phyloP scores from a whole-genome alignment of 495 filamentous ascomycete genomes.

The Apodospora peruviana region DNA sequence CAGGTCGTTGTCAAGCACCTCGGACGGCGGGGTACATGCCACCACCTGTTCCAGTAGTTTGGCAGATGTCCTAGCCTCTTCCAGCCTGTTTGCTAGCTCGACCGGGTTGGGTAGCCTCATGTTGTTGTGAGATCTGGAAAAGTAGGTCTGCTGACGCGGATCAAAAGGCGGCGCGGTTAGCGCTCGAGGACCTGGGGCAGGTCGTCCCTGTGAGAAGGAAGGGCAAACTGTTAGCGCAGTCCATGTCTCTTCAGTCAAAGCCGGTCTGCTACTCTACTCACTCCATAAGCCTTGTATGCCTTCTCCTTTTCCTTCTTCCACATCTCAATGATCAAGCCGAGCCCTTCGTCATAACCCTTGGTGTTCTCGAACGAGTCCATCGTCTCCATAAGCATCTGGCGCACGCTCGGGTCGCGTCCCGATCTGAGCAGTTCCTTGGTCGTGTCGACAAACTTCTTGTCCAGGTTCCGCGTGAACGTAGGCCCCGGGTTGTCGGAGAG shows the following conservation, averaged over 20 bases:
- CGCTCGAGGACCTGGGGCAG: slow-evolving; percentile 11
- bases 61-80: slow-evolving; percentile 84
- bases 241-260: neutral
- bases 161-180: slow-evolving; percentile 19
- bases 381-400: slow-evolving; percentile 81
- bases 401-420: slow-evolving; percentile 67
- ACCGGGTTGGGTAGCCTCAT: slow-evolving; percentile 60
- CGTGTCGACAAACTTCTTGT: slow-evolving; percentile 68
- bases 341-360: slow-evolving; percentile 67
- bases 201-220: slow-evolving; percentile 4
- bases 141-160: slow-evolving; percentile 34
- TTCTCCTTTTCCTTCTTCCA: slow-evolving; percentile 84
- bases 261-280: slow-evolving; percentile 16
- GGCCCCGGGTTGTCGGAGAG: slow-evolving; percentile 85
- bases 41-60: slow-evolving; percentile 87
- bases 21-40: slow-evolving; percentile 69
- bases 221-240: neutral
- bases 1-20: slow-evolving; percentile 76
- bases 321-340: slow-evolving; percentile 64
- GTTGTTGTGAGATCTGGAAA: slow-evolving; percentile 35
- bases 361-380: slow-evolving; percentile 64
- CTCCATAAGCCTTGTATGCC: slow-evolving; percentile 38
- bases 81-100: slow-evolving; percentile 79
- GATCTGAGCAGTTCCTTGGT: slow-evolving; percentile 71
- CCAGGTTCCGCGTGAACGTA: slow-evolving; percentile 82